Base-by-base conservation (phyloP, 257 asterid species). In the Salvia splendens region DNA sequence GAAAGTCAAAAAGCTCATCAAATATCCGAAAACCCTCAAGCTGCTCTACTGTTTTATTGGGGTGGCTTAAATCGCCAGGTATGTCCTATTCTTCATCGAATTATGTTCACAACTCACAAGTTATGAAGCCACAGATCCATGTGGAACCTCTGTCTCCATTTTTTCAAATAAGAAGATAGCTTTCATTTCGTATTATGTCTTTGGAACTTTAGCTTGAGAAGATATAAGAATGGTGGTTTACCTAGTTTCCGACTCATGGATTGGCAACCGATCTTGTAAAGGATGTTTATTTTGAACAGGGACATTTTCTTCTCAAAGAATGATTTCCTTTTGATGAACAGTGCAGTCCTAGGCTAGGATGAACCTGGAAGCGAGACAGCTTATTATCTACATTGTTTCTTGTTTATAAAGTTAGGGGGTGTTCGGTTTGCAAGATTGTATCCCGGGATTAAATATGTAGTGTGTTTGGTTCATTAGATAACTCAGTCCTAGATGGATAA, bases 31-130 rank as follows among this genome's bases (percentile, higher is more conserved):
- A 89, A 85, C 77, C 92, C 89, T 75, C 76, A 68, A 67, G 92
- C 95, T 43, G 88, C 96, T 38, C 86, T 89, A 65, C 83, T 89
- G 49, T 89, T 89, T 74, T 83, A 81, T 77, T 89, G 96, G 96
- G 77, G 72, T 74, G 74, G 70, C 61, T 73, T 89, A 73, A 86
- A 89, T 77, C 85, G 95, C 74, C 96, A 89, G 95, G 96, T 89
- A 62, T 57, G 61, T 63, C 66, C 20, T 53, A 5, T 62, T 55
- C 70, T 54, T 59, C 55, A 55, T 72, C 54, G 61, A 36, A 10
- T 30, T 40, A 30, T 64, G 10, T 45, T 49, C 32, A 48, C 61
- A 45, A 41, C 40, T 49, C 32, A 48, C 61, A 45, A 46, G 33
- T 36, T 52, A 53, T 38, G 62, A 55, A 78, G 66, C 15, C 41